Evolutionary conservation across 2,329 filamentous ascomycete genomes (phyloP), one percentile per base, ranked within the genome.

Genomic region (Aspergillus sp.): DNA sequence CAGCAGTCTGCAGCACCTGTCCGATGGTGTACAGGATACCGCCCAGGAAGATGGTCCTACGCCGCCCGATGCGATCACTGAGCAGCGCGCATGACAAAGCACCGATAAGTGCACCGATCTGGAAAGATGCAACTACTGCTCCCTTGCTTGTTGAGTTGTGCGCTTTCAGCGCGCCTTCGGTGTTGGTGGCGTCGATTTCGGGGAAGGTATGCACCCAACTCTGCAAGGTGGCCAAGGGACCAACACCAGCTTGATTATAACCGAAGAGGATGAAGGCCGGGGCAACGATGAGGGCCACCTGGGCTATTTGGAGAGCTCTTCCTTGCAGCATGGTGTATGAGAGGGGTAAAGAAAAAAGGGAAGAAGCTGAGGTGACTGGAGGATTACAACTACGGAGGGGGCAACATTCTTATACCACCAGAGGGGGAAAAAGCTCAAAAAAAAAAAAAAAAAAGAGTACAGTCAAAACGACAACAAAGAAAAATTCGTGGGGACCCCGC

Each of bases 131-230:
- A 20, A 57, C 49, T 2, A 67, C 55, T 15, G 68, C 60, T 7
- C 52, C 51, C 35, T 65, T 62, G 25, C 53, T 46, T 19, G 55
- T 59, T 4, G 58, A 60, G 15, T 62, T 54, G n/a, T 54, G 43
- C 1, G 52, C 32, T 23, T 57, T 53, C 3, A 49, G 23, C 0
- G 37, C 50, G 5, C 59, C 61, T 0, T 39, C 50, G 0, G 61
- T 59, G 20, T 67, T 62, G 10, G 69, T 62, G 4, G 77, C 73
- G 58, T 81, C 75, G 52, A 81, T 79, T 33, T 71, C 60, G 0
- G 79, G 80, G 53, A 83, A 83, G 13, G 70, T 66, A 2, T 64
- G 57, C 2, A 81, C 70, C 53, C 56, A 62, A 20, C 53, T 57
- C 20, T 56, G 47, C 12, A 62, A 51, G 7, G 53, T 59, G 9